phyloP scores from a whole-genome alignment of 2,329 filamentous ascomycete species.

The Magnaporthales sp. region DNA sequence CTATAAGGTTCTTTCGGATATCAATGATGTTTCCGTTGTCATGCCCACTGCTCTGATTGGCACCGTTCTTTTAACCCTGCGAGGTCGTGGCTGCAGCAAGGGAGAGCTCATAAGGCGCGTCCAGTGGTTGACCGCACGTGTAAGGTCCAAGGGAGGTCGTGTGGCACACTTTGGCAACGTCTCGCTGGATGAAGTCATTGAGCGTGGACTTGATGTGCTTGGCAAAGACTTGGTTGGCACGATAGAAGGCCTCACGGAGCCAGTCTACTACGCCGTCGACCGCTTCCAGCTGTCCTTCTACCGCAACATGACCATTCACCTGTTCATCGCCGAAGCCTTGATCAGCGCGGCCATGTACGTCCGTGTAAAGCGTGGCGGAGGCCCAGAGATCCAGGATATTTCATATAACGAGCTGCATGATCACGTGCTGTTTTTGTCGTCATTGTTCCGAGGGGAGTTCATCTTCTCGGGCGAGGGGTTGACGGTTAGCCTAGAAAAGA shows the following conservation, averaged over 20 bases:
- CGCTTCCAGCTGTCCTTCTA: constrained; percentile 97
- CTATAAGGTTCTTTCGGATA: constrained; percentile 86
- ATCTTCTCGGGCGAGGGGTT: constrained; percentile 90
- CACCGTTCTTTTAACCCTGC: constrained; percentile 81
- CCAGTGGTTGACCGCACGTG: constrained; percentile 78
- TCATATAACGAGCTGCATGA: constrained; percentile 61
- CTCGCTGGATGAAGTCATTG: constrained; percentile 72
- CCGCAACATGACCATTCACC: constrained; percentile 97
- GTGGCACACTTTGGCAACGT: constrained; percentile 87
- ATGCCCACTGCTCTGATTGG: constrained; percentile 97
- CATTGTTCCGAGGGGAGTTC: constrained; percentile 91
- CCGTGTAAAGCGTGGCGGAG: constrained; percentile 83
- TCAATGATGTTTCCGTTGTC: constrained; percentile 91
- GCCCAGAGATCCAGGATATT: constrained; percentile 71
- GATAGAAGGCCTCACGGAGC: constrained; percentile 72
- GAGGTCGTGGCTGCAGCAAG: constrained; percentile 86
- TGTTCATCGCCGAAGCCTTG: constrained; percentile 89
- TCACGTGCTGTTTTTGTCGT: constrained; percentile 84
- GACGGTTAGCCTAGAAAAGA: constrained; percentile 69
- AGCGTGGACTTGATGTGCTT: constrained; percentile 83
- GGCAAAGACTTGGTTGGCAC: constrained; percentile 81
- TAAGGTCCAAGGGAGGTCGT: constrained; percentile 77
- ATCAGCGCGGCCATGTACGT: constrained; percentile 89
- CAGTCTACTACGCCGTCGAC: constrained; percentile 91
- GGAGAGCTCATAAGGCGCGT: constrained; percentile 77